Evolutionary conservation across 148 eudicot species (phyloP).

Genomic region (Vaccinium vitisidaea): DNA sequence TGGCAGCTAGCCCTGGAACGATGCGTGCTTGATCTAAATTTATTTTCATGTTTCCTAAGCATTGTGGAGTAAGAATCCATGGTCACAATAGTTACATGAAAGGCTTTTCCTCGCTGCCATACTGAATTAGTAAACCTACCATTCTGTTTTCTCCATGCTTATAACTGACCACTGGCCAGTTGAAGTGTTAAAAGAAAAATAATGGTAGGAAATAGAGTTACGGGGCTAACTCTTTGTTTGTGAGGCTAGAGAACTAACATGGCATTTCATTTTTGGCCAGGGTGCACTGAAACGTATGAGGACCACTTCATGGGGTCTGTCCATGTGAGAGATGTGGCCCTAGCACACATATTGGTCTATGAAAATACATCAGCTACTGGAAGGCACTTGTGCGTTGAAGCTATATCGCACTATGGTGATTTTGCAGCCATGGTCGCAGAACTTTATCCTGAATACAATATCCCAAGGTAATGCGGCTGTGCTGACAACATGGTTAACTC

Average conservation of each 20-base stretch:
- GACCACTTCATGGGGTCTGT: constrained; percentile 80
- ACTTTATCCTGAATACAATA: constrained; percentile 75
- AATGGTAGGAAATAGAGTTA: not conserved
- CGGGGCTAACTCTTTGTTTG: not conserved
- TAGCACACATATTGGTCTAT: constrained; percentile 88
- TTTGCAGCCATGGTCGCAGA: constrained; percentile 85
- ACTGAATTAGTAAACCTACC: not conserved
- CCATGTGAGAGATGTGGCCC: constrained; percentile 94
- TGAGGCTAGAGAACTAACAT: not conserved
- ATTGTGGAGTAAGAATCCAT: not conserved
- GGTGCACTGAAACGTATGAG: constrained; percentile 68
- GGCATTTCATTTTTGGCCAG: constrained; percentile 29
- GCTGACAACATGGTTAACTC: not conserved
- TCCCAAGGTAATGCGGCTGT: constrained; percentile 58
- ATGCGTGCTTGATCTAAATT: not conserved
- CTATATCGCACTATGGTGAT: constrained; percentile 79
- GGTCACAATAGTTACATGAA: not conserved
- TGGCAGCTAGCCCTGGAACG: not conserved
- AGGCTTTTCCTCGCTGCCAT: not conserved
- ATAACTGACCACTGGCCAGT: not conserved
- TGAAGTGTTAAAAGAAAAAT: not conserved
- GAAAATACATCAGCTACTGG: constrained; percentile 81
- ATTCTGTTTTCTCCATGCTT: constrained; percentile 6
- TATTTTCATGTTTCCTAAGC: not conserved
- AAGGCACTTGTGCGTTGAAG: constrained; percentile 92